These are phyloP conservation scores for Scleromitrula shiraiana DNA, from an alignment of 2,329 filamentous ascomycete genomes.

Conservation along the genomic window DNA sequence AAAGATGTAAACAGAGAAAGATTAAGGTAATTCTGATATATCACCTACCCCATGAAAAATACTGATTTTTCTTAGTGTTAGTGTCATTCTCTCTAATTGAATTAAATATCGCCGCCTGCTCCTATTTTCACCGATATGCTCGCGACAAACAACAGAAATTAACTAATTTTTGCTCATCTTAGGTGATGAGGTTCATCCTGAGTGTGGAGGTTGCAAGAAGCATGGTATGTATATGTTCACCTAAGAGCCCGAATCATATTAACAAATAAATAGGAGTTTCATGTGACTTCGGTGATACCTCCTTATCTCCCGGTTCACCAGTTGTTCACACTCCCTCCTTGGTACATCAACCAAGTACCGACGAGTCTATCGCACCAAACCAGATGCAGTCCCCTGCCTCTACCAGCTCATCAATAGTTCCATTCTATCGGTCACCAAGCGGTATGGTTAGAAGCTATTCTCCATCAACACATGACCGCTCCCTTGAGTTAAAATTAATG, in stretches of 20 bases:
- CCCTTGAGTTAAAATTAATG: conserved; percentile 52
- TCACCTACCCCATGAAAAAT: neutral
- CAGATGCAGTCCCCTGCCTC: conserved; percentile 11
- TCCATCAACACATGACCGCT: conserved; percentile 15
- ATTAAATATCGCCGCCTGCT: neutral
- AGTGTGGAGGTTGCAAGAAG: conserved; percentile 58
- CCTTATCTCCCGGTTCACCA: conserved; percentile 14
- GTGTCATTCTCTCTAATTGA: neutral
- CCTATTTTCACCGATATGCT: neutral
- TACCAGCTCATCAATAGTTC: conserved; percentile 14
- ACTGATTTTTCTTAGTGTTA: conserved; percentile 3
- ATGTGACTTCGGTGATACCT: conserved; percentile 51
- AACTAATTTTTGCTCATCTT: neutral
- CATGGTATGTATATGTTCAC: conserved; percentile 35
- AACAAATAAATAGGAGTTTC: conserved; percentile 35
- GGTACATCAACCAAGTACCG: neutral
- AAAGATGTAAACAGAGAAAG: conserved; percentile 58
- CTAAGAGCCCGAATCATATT: neutral
- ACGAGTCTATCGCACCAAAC: conserved; percentile 6
- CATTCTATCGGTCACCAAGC: conserved; percentile 19
- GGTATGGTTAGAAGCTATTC: conserved; percentile 13
- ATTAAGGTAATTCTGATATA: conserved; percentile 54
- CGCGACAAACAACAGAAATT: neutral
- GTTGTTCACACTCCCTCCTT: conserved; percentile 6
- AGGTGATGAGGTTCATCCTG: conserved; percentile 55